Percentiles rank a stretch among this genome's conserved stretches.
Conservation (phyloP, 352 stramenopile genomes). For the Pythium dissimile region DNA sequence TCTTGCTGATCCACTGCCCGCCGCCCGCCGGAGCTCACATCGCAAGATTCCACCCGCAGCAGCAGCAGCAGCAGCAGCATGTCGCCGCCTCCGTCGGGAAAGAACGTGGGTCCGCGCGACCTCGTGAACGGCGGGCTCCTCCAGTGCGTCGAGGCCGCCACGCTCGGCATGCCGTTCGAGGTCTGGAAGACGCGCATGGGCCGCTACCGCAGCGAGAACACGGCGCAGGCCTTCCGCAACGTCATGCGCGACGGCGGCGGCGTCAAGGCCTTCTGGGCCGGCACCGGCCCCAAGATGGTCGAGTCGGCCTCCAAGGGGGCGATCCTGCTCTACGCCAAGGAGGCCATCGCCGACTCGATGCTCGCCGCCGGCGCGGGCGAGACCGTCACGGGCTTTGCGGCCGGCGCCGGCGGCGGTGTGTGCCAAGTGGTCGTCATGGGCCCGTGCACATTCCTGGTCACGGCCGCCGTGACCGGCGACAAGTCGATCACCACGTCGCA, state of each 20-base stretch:
- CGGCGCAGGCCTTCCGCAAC: conserved; percentile 80
- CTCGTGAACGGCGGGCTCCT: conserved; percentile 79
- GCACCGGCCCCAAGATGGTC: conserved; percentile 90
- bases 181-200: conserved; percentile 94
- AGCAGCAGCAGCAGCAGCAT: conserved; percentile 18
- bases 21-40: too few species aligned
- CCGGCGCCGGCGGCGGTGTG: conserved; percentile 79
- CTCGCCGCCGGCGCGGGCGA: conserved; percentile 63
- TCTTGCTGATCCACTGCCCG: too few species aligned
- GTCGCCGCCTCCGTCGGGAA: conserved; percentile 60
- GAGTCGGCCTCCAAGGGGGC: conserved; percentile 88
- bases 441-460: conserved; percentile 90
- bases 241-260: conserved; percentile 85
- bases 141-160: conserved; percentile 87
- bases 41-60: too few species aligned
- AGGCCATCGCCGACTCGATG: conserved; percentile 82
- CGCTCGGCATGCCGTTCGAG: conserved; percentile 90
- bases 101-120: conserved; percentile 80
- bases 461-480: conserved; percentile 86
- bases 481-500: conserved; percentile 85
- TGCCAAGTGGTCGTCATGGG: conserved; percentile 90
- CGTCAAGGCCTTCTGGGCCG: conserved; percentile 82
- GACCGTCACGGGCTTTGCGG: conserved; percentile 70
- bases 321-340: conserved; percentile 89
- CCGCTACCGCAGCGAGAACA: conserved; percentile 80